These are phyloP conservation scores for Neurospora sp. DNA, from an alignment of 495 filamentous ascomycete genomes.

Conservation along the genomic window DNA sequence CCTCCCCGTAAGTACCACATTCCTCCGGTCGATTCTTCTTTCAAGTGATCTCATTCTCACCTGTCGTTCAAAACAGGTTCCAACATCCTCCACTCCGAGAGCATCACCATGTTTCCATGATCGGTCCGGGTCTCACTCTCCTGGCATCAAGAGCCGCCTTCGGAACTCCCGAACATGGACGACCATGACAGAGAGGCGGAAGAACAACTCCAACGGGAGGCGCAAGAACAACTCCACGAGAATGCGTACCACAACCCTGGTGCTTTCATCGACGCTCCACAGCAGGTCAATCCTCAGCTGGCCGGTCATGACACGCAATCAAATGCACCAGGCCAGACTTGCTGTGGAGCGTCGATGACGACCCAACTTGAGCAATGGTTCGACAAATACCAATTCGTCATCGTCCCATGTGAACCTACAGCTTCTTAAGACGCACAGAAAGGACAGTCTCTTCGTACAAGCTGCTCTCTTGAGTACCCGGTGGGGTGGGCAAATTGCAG, in stretches of 20 bases:
- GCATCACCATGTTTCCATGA: no score
- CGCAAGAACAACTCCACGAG: not conserved
- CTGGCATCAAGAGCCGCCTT: no score
- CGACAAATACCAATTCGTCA: no score
- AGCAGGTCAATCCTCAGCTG: constrained; percentile 14
- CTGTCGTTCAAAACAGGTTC: not conserved
- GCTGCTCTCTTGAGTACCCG: constrained; percentile 1
- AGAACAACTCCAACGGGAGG: no score
- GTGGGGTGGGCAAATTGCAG: constrained; percentile 2
- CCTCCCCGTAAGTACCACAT: not conserved
- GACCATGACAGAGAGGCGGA: no score
- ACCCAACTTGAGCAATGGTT: no score
- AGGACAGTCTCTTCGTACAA: constrained; percentile 6
- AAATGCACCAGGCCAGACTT: not conserved
- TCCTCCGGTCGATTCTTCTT: not conserved
- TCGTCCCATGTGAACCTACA: no score
- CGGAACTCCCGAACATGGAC: not conserved
- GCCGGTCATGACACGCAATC: constrained; percentile 9
- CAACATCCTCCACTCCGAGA: not conserved
- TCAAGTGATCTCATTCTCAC: not conserved
- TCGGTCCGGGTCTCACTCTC: no score
- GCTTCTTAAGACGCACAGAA: not conserved
- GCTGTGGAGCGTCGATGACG: constrained; percentile 1
- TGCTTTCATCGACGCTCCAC: constrained; percentile 7
- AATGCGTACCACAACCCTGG: constrained; percentile 13